phyloP scores from a whole-genome alignment of 169 alveolate species.

The Plasmodium coatneyi region DNA sequence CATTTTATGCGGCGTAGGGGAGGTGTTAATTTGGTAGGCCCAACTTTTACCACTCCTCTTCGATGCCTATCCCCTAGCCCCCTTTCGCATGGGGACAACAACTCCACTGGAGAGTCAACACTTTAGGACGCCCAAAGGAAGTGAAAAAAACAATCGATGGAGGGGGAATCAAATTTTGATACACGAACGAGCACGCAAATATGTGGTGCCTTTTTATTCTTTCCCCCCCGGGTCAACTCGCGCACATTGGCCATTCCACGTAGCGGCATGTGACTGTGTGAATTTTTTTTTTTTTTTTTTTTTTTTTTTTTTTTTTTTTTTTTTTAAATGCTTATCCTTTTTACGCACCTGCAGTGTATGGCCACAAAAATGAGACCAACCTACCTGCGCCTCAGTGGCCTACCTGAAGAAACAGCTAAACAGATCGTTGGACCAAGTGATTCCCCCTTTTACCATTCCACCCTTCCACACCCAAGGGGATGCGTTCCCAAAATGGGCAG shows the following conservation, averaged over 20 bases:
- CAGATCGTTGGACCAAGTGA: not conserved
- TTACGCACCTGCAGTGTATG: not conserved
- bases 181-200: not conserved
- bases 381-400: not conserved
- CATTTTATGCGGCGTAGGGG: not conserved
- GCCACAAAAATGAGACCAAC: not conserved
- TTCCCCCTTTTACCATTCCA: not conserved
- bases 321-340: not conserved
- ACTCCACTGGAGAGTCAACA: not conserved
- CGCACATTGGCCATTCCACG: not conserved
- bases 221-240: not conserved
- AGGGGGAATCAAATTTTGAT: not conserved
- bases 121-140: not conserved
- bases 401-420: not conserved
- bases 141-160: not conserved
- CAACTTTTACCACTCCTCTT: not conserved
- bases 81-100: not conserved
- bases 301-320: too few species aligned
- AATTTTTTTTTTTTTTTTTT: too few species aligned
- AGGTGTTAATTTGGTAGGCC: not conserved
- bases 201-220: not conserved
- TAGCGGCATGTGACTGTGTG: not conserved
- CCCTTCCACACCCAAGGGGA: not conserved
- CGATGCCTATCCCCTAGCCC: not conserved
- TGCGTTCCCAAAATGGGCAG: not conserved